Conservation (phyloP, 2,329 filamentous ascomycete genomes). For the Trichoderma sp. region DNA sequence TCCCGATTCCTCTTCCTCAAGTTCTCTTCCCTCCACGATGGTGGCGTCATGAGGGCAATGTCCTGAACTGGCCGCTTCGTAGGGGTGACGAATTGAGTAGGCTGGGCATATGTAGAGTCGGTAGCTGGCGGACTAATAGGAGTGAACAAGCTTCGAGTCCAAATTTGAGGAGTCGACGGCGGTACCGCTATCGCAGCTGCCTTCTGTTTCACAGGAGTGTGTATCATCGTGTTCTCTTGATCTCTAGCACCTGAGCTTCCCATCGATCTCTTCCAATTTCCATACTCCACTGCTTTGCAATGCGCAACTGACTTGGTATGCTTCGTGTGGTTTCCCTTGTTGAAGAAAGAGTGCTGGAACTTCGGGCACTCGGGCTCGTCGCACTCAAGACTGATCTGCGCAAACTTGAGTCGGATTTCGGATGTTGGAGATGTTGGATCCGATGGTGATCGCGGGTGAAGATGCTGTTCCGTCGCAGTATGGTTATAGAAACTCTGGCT, state of each 20-base stretch:
- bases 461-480: not conserved
- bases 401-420: not conserved
- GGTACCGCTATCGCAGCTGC: not conserved
- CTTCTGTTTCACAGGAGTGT: not conserved
- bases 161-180: not conserved
- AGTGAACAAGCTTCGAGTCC: not conserved
- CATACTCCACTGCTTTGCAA: not conserved
- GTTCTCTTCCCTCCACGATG: constrained; percentile 1
- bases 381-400: not conserved
- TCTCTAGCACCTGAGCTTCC: not conserved
- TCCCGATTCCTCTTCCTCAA: constrained; percentile 10
- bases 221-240: not conserved
- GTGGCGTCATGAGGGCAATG: not conserved
- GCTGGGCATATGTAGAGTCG: not conserved
- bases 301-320: not conserved
- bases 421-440: not conserved
- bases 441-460: not conserved
- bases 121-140: not conserved
- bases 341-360: not conserved
- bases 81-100: not conserved
- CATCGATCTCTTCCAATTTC: not conserved
- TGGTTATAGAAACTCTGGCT: constrained; percentile 1
- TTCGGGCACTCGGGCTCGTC: not conserved
- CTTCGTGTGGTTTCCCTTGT: not conserved
- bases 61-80: not conserved